Base-by-base conservation (phyloP, 139 green algal species). In the Trebouxia sp. region DNA sequence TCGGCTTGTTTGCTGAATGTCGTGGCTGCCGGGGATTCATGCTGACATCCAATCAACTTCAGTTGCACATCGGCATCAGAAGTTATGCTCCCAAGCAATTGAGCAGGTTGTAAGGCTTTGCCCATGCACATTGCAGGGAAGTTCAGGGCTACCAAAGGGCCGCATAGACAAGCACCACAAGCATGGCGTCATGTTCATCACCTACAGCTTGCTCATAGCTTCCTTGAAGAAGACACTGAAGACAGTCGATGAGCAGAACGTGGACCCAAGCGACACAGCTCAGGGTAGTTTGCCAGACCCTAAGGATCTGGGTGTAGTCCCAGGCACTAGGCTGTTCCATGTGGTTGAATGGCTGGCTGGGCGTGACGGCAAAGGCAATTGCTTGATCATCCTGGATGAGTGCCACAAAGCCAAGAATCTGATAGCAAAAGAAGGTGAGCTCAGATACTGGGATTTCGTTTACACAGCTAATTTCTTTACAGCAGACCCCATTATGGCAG, bases 351-450 rank as follows among this genome's bases (percentile, higher is more conserved):
- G 91, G 91, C 82, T 94, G 32, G n/a, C 41, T 28, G 79, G 65
- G 5, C 69, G 28, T 30, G 66, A 78, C 51, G 35, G 53, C 20
- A 79, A 32, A 11, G 56, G 43, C 22, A 35, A 41, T 5, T 67
- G 83, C 17, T 55, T 93, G 14, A 85, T 94, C 30, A 78, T 93
- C 28, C 86, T 94, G 53, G 90, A 93, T 75, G 93, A 96, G 84
- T 95, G 89, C 84, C 94, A 97, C 89, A 95, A 96, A 87, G 94
- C 94, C 35, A 98, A 98, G 85, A 98, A 98, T 84, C 86, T 98
- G 66, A 65, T 98, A 72, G 62, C 62, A 32, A 72, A 17, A 43
- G 62, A 72, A 43, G 62, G 62, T 72, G 11, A 41, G 32, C 6
- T n/a, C n/a, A n/a, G n/a, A n/a, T n/a, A n/a, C n/a, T n/a, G n/a